These are phyloP conservation scores for Penicillium soppii DNA, from an alignment of 495 filamentous ascomycete species.

Conservation along the genomic window DNA sequence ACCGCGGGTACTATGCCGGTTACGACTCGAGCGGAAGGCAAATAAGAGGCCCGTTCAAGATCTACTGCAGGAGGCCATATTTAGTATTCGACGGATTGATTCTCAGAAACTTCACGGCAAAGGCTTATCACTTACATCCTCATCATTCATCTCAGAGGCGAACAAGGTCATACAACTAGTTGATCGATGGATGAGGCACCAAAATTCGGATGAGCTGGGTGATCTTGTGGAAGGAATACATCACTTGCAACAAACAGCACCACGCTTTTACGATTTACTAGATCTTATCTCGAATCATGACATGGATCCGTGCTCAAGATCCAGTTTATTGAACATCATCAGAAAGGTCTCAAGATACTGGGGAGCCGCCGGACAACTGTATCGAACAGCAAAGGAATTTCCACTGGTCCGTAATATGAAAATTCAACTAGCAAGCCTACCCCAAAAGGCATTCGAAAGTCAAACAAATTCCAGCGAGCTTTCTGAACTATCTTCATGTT, in stretches of 20 bases:
- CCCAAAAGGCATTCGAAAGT: slow-evolving; percentile 13
- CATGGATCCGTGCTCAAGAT: slow-evolving; percentile 3
- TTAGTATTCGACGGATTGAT: slow-evolving; percentile 2
- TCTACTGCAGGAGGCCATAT: slow-evolving; percentile 6
- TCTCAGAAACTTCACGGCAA: slow-evolving; percentile 3
- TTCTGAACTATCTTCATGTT: neutral
- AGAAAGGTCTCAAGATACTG: slow-evolving; percentile 16
- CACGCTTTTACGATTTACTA: slow-evolving; percentile 1
- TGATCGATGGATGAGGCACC: slow-evolving; percentile 10
- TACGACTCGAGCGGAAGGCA: slow-evolving; percentile 7
- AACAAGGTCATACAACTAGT: slow-evolving; percentile 14
- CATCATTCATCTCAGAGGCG: slow-evolving; percentile 5
- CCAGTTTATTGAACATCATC: slow-evolving; percentile 12
- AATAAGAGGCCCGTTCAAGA: slow-evolving; percentile 9
- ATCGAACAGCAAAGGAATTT: slow-evolving; percentile 15
- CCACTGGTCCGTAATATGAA: slow-evolving; percentile 17
- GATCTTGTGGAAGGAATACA: slow-evolving; percentile 12
- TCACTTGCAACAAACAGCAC: slow-evolving; percentile 2
- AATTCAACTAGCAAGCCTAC: slow-evolving; percentile 7
- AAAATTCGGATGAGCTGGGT: neutral
- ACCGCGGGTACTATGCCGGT: slow-evolving; percentile 9
- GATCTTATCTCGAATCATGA: slow-evolving; percentile 3
- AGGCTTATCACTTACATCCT: neutral
- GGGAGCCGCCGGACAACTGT: slow-evolving; percentile 6
- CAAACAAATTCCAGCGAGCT: neutral